Percentiles rank a stretch among this genome's conserved stretches.
phyloP scores from a whole-genome alignment of 78 protist genomes.

The Creolimax fragrantissima region DNA sequence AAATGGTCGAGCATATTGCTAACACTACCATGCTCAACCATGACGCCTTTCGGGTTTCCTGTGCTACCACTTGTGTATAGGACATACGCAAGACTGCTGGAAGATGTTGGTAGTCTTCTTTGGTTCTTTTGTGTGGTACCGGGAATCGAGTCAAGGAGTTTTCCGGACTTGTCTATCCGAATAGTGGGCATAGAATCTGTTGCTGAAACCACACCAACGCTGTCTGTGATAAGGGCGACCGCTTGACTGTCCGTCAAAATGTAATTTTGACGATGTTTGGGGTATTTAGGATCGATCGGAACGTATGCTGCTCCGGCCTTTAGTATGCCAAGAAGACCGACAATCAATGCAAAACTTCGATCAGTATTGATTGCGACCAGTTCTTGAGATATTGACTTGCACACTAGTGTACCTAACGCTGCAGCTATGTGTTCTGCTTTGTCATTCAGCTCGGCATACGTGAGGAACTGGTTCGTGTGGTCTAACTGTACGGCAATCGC shows the following conservation, averaged over 20 bases:
- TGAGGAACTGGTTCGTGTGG: not conserved
- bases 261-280: not conserved
- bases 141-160: not conserved
- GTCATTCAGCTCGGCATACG: not conserved
- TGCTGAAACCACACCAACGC: not conserved
- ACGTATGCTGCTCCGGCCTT: conserved; percentile 22
- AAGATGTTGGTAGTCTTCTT: not conserved
- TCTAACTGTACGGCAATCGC: not conserved
- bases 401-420: not conserved
- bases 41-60: conserved; percentile 28
- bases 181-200: not conserved
- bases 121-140: not conserved
- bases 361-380: not conserved
- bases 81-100: not conserved
- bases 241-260: conserved; percentile 14
- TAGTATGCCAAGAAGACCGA: not conserved
- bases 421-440: not conserved
- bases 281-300: conserved; percentile 14
- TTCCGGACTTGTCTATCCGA: not conserved
- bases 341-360: not conserved
- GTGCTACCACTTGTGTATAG: conserved; percentile 24
- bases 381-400: not conserved
- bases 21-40: conserved; percentile 13
- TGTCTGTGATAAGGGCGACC: not conserved
- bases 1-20: not conserved